These are phyloP conservation scores for Hydnum rufescens DNA, from an alignment of 768 basidiomycete genomes.

Conservation along the genomic window DNA sequence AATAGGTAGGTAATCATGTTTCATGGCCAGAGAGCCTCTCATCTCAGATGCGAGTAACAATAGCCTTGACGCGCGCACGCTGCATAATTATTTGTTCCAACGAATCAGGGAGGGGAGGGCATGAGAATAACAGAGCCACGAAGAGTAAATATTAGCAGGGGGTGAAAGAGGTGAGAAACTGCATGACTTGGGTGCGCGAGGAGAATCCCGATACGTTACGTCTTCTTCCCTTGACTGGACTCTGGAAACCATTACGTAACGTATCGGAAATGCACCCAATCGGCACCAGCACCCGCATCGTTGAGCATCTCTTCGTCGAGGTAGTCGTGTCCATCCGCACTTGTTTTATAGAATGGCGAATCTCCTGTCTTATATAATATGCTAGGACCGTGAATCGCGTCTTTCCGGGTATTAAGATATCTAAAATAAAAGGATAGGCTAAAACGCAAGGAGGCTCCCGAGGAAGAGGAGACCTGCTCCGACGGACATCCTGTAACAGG, in stretches of 20 bases:
- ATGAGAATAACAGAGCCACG: too few relatives aligned
- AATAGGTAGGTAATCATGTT: too few relatives aligned
- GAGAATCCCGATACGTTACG: too few relatives aligned
- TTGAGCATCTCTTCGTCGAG: not conserved
- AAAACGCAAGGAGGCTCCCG: not conserved
- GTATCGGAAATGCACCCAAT: not conserved
- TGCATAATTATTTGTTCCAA: too few relatives aligned
- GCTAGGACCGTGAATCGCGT: not conserved
- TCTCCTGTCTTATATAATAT: not conserved
- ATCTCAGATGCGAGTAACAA: too few relatives aligned
- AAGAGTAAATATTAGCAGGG: too few relatives aligned
- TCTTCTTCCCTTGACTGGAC: too few relatives aligned
- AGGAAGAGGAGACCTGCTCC: constrained; percentile 1
- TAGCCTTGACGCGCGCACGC: too few relatives aligned
- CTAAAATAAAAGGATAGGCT: not conserved
- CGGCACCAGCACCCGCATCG: not conserved
- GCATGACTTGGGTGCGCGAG: too few relatives aligned
- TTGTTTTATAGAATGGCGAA: not conserved
- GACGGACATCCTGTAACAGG: not conserved
- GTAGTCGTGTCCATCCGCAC: not conserved
- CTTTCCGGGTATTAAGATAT: not conserved
- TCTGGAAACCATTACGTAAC: not conserved
- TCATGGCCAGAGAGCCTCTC: too few relatives aligned
- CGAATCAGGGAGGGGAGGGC: too few relatives aligned
- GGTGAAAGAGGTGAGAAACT: too few relatives aligned